These are phyloP conservation scores for Fusarium dlaminii DNA, from an alignment of 2,329 filamentous ascomycete genomes.

Conservation along the genomic window DNA sequence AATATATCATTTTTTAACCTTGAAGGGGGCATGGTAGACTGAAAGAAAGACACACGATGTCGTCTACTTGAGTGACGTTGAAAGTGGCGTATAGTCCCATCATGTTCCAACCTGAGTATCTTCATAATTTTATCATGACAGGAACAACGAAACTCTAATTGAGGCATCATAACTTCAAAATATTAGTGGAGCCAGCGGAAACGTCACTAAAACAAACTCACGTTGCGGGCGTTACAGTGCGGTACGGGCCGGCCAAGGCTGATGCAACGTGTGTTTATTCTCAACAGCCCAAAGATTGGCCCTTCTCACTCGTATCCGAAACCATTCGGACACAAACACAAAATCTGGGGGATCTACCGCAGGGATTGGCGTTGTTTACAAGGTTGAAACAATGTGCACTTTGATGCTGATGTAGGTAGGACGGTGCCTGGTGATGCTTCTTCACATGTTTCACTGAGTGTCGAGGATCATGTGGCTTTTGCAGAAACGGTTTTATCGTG, in stretches of 20 bases:
- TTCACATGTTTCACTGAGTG: background rate
- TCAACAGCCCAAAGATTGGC: background rate
- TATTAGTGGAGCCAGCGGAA: background rate
- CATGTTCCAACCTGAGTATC: fast-evolving
- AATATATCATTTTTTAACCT: too few species aligned
- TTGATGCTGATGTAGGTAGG: background rate
- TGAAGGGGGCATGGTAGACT: too few species aligned
- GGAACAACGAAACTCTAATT: background rate
- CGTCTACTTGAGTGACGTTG: background rate
- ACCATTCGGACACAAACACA: too few species aligned
- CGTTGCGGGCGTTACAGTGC: background rate
- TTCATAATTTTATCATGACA: background rate
- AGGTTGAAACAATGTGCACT: background rate
- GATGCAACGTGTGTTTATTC: conserved; percentile 7
- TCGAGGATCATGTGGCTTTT: background rate
- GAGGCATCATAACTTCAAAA: background rate
- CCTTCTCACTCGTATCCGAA: background rate
- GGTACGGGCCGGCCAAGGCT: conserved; percentile 30
- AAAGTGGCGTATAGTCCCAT: background rate
- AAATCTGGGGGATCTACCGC: background rate
- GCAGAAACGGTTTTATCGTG: background rate
- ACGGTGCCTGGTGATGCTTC: background rate
- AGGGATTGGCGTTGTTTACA: background rate
- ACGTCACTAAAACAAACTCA: background rate
- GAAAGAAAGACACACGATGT: too few species aligned